These are phyloP conservation scores for Ganoderma resinaceum DNA, from an alignment of 1,284 basidiomycete genomes.

Conservation along the genomic window DNA sequence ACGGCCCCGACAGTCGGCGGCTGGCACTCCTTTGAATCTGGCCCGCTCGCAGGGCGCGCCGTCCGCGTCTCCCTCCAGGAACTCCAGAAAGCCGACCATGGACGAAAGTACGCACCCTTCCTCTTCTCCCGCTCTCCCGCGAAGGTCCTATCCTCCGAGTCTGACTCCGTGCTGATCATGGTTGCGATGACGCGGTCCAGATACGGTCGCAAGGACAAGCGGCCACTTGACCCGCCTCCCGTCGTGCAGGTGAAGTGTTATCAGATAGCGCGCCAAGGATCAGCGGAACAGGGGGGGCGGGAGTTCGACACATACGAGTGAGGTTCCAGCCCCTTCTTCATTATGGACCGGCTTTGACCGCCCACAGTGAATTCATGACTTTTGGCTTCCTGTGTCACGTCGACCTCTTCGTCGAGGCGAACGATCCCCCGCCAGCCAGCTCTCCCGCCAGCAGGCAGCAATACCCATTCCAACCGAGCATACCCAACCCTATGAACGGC, in stretches of 20 bases:
- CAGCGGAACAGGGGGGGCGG: conserved; percentile 38
- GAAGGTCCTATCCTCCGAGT: background rate
- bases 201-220: conserved; percentile 47
- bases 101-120: conserved; percentile 25
- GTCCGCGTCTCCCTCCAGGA: conserved; percentile 25
- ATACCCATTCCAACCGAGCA: background rate
- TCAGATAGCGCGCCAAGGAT: conserved; percentile 37
- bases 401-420: conserved; percentile 58
- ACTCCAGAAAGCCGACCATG: conserved; percentile 28
- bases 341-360: background rate
- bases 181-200: conserved; percentile 29
- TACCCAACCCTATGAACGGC: background rate
- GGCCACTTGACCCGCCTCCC: conserved; percentile 51
- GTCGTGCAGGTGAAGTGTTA: conserved; percentile 44
- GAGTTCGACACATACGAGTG: conserved; percentile 51
- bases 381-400: conserved; percentile 69
- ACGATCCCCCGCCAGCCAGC: background rate
- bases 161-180: background rate
- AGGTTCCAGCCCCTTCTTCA: conserved; percentile 19
- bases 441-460: background rate
- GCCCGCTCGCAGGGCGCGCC: conserved; percentile 17
- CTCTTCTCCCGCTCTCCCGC: background rate
- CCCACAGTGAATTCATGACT: conserved; percentile 25
- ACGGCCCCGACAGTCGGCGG: conserved; percentile 5
- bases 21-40: conserved; percentile 6